Evolutionary conservation across 108 stramenopile genomes (phyloP).

Genomic region (Pseudonitzschia delicatissima): DNA sequence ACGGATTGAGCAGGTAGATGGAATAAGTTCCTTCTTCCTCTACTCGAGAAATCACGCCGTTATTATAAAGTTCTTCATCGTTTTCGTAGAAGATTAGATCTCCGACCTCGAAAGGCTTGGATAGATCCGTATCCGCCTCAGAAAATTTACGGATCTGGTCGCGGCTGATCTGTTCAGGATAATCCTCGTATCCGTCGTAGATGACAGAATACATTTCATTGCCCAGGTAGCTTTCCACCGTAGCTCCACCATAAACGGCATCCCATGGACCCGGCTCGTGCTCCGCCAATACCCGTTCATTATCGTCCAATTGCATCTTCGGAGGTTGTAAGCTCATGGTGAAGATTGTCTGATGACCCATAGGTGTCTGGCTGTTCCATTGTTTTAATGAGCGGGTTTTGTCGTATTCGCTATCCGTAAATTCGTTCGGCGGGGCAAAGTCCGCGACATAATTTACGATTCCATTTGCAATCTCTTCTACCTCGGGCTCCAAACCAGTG

Average conservation of each 20-base stretch:
- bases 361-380: constrained; percentile 8
- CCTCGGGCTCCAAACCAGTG: neutral
- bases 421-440: neutral
- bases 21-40: constrained; percentile 13
- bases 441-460: constrained; percentile 3
- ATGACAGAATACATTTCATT: constrained; percentile 1
- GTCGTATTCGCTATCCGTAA: constrained; percentile 18
- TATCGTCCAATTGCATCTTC: neutral
- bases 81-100: constrained; percentile 11
- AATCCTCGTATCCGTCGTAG: neutral
- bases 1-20: constrained; percentile 7
- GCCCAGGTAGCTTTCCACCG: neutral
- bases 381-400: constrained; percentile 1
- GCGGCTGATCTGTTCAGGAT: neutral
- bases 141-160: constrained; percentile 14
- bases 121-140: neutral
- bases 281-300: constrained; percentile 2
- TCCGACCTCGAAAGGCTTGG: constrained; percentile 7
- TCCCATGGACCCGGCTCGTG: constrained; percentile 16
- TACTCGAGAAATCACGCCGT: constrained; percentile 9
- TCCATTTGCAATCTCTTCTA: constrained; percentile 16
- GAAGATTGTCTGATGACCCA: constrained; percentile 15
- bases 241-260: neutral
- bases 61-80: neutral
- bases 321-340: constrained; percentile 16